These are phyloP conservation scores for Vigna radiata DNA, from an alignment of 306 rosid genomes.

Conservation along the genomic window DNA sequence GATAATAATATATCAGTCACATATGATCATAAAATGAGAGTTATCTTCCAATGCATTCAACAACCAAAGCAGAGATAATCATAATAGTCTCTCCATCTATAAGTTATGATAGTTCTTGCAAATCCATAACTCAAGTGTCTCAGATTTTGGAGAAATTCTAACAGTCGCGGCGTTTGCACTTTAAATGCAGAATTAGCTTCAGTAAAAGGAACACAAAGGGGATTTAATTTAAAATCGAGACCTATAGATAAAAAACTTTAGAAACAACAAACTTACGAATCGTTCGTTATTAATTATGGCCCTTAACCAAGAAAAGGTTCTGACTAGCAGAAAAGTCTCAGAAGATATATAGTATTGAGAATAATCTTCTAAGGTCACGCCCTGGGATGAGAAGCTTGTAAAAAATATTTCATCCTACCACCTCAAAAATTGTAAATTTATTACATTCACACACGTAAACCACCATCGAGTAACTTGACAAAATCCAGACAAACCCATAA, in stretches of 20 bases:
- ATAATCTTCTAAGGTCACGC: neutral
- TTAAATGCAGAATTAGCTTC: conserved; percentile 8
- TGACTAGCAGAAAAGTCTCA: neutral
- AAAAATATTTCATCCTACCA: conserved; percentile 13
- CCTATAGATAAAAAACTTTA: neutral
- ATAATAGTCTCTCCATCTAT: neutral
- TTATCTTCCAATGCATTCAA: conserved; percentile 8
- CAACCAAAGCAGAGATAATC: neutral
- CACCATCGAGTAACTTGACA: neutral
- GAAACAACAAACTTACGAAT: conserved; percentile 18
- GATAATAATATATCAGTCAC: neutral
- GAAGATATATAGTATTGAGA: neutral
- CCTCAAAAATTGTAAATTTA: conserved; percentile 22
- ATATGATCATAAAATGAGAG: conserved; percentile 9
- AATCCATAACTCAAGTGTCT: neutral
- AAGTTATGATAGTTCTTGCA: neutral
- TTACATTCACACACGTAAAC: neutral
- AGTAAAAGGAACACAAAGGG: conserved; percentile 13
- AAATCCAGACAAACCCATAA: conserved; percentile 19
- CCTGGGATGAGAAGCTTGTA: neutral
- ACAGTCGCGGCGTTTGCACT: neutral
- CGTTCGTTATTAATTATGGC: neutral
- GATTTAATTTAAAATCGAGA: neutral
- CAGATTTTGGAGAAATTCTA: neutral
- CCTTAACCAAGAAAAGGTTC: neutral